phyloP scores from a whole-genome alignment of 2,329 filamentous ascomycete genomes.

The Beauveria australis region DNA sequence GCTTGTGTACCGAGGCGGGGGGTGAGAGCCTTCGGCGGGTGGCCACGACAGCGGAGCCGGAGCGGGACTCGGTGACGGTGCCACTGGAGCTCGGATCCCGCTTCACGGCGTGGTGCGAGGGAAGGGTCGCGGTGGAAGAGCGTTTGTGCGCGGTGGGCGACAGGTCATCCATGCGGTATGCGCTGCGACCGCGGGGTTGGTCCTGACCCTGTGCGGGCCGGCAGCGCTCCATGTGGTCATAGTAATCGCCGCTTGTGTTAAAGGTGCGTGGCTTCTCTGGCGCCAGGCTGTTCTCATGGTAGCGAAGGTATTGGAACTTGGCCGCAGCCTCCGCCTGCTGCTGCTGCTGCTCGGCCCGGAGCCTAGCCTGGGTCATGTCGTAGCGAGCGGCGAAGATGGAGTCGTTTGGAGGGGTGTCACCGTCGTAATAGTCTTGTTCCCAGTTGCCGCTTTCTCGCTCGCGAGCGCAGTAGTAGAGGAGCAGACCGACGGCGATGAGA shows the following conservation, averaged over 20 bases:
- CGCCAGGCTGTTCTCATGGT: constrained; percentile 1
- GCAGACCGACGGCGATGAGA: not conserved
- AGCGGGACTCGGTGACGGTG: not conserved
- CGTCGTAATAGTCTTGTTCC: not conserved
- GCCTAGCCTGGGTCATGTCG: no score
- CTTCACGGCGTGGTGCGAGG: not conserved
- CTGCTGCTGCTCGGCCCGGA: not conserved
- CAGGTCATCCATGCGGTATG: no score
- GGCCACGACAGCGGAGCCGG: constrained; percentile 13
- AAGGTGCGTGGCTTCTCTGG: constrained; percentile 18
- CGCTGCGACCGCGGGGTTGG: not conserved
- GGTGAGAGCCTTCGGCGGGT: constrained; percentile 11
- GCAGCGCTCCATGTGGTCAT: constrained; percentile 28
- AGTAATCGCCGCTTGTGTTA: constrained; percentile 30
- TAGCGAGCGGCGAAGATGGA: not conserved
- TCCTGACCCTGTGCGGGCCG: constrained; percentile 9
- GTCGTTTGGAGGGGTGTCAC: not conserved
- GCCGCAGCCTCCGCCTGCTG: not conserved
- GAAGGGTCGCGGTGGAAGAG: not conserved
- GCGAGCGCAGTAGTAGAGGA: not conserved
- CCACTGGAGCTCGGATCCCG: not conserved
- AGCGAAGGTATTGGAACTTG: not conserved
- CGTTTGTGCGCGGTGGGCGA: no score
- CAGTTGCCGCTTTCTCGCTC: not conserved
- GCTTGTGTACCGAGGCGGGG: constrained; percentile 9